Conservation (phyloP, 208 protist genomes). For the Leishmania tropica region DNA sequence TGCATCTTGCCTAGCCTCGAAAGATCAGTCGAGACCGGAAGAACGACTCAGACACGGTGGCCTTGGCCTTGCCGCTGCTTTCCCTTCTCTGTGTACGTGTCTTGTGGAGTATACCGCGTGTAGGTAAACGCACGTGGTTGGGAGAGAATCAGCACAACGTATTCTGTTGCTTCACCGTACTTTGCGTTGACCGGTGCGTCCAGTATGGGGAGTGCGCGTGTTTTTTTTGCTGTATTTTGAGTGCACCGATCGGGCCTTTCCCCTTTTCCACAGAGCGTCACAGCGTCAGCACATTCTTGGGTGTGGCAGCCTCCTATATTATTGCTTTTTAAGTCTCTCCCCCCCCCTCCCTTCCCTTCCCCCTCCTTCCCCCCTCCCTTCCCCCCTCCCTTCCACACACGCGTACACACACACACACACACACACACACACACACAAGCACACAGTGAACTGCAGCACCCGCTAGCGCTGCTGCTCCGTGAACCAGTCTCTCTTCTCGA, state of each 20-base stretch:
- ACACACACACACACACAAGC: no score
- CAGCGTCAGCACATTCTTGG: background rate
- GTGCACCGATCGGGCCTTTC: background rate
- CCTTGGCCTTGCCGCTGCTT: background rate
- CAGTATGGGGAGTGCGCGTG: background rate
- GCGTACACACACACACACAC: no score
- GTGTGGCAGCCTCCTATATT: background rate
- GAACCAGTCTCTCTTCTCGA: background rate
- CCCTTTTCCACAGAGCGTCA: background rate
- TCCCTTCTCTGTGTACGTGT: background rate
- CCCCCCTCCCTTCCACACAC: no score
- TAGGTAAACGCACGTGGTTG: background rate
- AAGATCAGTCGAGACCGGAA: background rate
- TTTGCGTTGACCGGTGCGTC: background rate
- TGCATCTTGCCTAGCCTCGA: background rate
- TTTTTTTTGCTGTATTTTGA: background rate
- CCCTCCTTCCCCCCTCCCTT: no score
- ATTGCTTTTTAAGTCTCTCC: background rate
- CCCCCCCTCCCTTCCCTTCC: no score
- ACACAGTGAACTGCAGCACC: background rate
- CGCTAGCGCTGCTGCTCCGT: background rate
- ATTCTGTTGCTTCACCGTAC: background rate
- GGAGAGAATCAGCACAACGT: no score
- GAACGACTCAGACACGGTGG: background rate
- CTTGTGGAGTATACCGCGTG: background rate